Conservation (phyloP, 345 rosid genomes). For the Xanthoceras sorbifolium region DNA sequence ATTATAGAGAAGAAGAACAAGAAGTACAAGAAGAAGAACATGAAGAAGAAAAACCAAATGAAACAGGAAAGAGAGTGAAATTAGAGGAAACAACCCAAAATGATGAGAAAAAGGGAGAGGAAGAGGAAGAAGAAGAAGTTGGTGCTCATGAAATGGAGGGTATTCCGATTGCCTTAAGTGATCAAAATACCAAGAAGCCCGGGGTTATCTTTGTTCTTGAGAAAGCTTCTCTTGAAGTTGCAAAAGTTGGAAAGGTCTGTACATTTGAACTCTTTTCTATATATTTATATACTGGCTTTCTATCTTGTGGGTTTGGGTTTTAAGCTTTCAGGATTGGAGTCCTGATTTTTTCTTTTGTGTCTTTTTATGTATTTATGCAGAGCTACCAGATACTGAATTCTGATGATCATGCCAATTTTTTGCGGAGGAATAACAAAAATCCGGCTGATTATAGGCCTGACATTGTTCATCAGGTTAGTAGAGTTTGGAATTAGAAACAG, state of each 20-base stretch:
- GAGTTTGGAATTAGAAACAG: not conserved
- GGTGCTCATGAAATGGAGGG: slow-evolving; percentile 45
- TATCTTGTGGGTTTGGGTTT: not conserved
- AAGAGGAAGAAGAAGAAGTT: slow-evolving; percentile 29
- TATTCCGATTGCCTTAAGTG: slow-evolving; percentile 47
- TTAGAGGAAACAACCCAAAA: slow-evolving; percentile 18
- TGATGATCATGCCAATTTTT: slow-evolving; percentile 82
- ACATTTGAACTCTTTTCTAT: not conserved
- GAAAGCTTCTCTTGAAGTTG: slow-evolving; percentile 85
- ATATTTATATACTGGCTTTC: not conserved
- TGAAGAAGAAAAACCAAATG: slow-evolving; percentile 21
- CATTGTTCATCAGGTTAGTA: slow-evolving; percentile 72
- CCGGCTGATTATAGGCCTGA: slow-evolving; percentile 89
- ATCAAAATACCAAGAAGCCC: slow-evolving; percentile 31
- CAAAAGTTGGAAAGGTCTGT: slow-evolving; percentile 87
- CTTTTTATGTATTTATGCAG: slow-evolving; percentile 42
- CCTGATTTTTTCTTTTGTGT: not conserved
- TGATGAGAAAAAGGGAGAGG: slow-evolving; percentile 29
- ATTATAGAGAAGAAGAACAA: slow-evolving; percentile 52
- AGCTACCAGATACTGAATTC: slow-evolving; percentile 78
- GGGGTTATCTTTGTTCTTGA: slow-evolving; percentile 76
- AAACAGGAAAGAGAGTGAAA: slow-evolving; percentile 28
- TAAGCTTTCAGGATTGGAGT: not conserved
- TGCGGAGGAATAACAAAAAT: slow-evolving; percentile 64
- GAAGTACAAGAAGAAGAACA: slow-evolving; percentile 43